Conservation (phyloP, 2,329 filamentous ascomycete genomes). For the Didymella lethalis region DNA sequence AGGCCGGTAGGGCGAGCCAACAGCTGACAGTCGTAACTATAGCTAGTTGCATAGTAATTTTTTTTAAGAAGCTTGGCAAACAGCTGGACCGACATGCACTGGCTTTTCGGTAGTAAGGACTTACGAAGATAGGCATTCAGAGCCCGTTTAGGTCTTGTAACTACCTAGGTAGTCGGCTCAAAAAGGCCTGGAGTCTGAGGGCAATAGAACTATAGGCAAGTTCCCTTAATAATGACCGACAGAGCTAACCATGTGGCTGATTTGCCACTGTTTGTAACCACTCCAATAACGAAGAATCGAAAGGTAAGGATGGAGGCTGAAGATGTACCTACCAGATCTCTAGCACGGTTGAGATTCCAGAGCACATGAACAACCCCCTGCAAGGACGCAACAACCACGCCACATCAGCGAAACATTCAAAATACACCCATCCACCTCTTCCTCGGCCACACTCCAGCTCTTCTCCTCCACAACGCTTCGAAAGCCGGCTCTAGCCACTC, state of each 20-base stretch:
- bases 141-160: neutral
- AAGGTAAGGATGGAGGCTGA: neutral
- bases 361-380: neutral
- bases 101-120: neutral
- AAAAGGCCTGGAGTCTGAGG: neutral
- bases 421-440: neutral
- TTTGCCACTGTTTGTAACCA: neutral
- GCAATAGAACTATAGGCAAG: neutral
- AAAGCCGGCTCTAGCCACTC: conserved; percentile 20
- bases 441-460: neutral
- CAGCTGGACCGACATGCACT: neutral
- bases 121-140: neutral
- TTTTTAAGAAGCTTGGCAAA: neutral
- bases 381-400: neutral
- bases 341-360: neutral
- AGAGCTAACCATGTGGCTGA: neutral
- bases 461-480: neutral
- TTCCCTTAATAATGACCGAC: neutral
- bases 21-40: neutral
- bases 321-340: neutral
- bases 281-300: neutral
- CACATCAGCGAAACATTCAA: neutral
- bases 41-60: neutral
- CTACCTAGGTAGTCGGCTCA: neutral
- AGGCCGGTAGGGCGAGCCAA: neutral